A percentile compares a stretch with the other conserved stretches of the same genome.
These are phyloP conservation scores for Talaromyces trachyspermus DNA, from an alignment of 495 filamentous ascomycete genomes.

Conservation along the genomic window DNA sequence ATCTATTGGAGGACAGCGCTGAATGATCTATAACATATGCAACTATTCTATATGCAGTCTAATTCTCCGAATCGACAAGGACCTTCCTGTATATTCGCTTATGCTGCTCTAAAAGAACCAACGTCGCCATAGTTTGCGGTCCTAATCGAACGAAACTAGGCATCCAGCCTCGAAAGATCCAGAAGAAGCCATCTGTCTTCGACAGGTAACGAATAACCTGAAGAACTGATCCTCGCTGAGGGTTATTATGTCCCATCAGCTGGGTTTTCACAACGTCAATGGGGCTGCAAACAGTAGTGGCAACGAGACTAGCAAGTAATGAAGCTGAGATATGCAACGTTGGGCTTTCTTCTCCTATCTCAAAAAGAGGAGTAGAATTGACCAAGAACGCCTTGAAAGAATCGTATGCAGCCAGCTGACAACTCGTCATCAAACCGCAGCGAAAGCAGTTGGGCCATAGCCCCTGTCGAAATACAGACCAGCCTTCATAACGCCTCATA, in stretches of 20 bases:
- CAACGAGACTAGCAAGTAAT: constrained; percentile 73
- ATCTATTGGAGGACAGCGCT: not conserved
- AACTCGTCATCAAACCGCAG: constrained; percentile 78
- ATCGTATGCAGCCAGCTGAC: constrained; percentile 80
- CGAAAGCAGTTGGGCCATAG: constrained; percentile 76
- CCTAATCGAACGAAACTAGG: constrained; percentile 78
- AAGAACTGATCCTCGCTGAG: constrained; percentile 8
- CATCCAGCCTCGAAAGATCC: constrained; percentile 89
- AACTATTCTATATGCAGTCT: not conserved
- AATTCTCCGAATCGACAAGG: not conserved
- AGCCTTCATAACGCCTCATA: constrained; percentile 67
- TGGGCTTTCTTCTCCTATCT: constrained; percentile 49
- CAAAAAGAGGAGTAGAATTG: not conserved
- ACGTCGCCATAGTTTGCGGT: constrained; percentile 79
- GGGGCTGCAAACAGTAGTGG: constrained; percentile 83
- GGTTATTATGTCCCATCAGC: constrained; percentile 50
- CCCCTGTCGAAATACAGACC: constrained; percentile 59
- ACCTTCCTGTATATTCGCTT: constrained; percentile 35
- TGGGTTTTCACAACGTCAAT: constrained; percentile 89
- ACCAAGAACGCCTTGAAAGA: constrained; percentile 60
- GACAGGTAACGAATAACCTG: constrained; percentile 13
- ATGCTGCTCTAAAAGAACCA: constrained; percentile 81
- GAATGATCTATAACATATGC: not conserved
- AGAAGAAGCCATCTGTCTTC: constrained; percentile 27
- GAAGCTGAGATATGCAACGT: constrained; percentile 71